Conservation (phyloP, 1,284 basidiomycete genomes). For the Ustilago curta region DNA sequence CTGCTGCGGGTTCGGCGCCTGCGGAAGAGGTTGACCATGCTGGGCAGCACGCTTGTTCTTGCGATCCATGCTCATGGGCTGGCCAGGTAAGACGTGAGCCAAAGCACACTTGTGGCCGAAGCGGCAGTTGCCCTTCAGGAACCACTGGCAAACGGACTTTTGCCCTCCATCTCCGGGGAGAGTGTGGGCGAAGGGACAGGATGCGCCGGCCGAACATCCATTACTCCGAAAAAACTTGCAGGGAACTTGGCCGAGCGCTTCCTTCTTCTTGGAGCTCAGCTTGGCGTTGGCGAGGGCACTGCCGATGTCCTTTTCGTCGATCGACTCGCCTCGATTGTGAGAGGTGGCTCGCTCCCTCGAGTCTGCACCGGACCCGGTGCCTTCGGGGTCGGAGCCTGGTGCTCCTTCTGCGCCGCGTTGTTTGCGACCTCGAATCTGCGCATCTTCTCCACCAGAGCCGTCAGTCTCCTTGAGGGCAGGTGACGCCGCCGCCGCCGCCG, state of each 20-base stretch:
- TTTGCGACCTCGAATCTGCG: constrained; percentile 26
- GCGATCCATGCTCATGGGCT: constrained; percentile 85
- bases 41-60: constrained; percentile 98
- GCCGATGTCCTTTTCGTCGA: constrained; percentile 56
- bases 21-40: constrained; percentile 64
- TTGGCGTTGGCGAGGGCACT: constrained; percentile 66
- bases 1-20: constrained; percentile 22
- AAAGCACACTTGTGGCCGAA: constrained; percentile 90
- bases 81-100: constrained; percentile 92
- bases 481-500: not conserved
- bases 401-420: constrained; percentile 24
- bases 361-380: constrained; percentile 16
- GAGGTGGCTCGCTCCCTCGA: constrained; percentile 36
- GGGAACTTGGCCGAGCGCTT: constrained; percentile 94
- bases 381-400: constrained; percentile 27
- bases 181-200: constrained; percentile 91
- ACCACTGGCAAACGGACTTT: constrained; percentile 96
- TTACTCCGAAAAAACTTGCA: constrained; percentile 91
- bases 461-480: constrained; percentile 14
- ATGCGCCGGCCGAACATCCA: constrained; percentile 85
- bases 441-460: constrained; percentile 10
- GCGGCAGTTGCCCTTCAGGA: constrained; percentile 87
- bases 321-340: constrained; percentile 27
- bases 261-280: constrained; percentile 68
- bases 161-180: constrained; percentile 68